Conservation (phyloP, 371 early-diverging fungal species). For the Mucor piriformis region DNA sequence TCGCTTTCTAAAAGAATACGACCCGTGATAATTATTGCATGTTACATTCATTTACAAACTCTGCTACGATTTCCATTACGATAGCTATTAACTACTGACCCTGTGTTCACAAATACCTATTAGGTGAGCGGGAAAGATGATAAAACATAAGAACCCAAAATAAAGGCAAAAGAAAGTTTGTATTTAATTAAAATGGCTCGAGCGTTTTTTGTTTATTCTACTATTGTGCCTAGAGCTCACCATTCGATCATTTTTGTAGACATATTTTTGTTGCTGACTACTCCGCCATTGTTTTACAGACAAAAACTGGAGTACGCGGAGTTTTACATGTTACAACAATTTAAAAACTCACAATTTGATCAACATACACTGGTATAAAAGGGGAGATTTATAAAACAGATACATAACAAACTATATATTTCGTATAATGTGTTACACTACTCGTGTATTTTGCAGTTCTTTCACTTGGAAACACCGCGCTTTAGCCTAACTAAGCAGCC, state of each 20-base stretch:
- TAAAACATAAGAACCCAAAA: not conserved
- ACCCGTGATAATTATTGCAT: slow-evolving; percentile 25
- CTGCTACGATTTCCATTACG: slow-evolving; percentile 25
- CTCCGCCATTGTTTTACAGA: slow-evolving; percentile 7
- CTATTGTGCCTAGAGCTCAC: slow-evolving; percentile 12
- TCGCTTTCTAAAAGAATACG: slow-evolving; percentile 18
- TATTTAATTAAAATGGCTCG: slow-evolving; percentile 15
- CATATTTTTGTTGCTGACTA: slow-evolving; percentile 1
- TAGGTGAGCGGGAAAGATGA: slow-evolving; percentile 2
- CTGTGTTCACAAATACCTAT: slow-evolving; percentile 12
- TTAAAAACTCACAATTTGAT: not conserved
- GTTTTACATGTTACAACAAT: not conserved
- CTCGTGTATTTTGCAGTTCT: slow-evolving; percentile 1
- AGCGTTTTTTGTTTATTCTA: slow-evolving; percentile 22
- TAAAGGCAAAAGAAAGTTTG: not conserved
- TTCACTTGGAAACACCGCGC: not conserved
- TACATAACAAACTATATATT: not conserved
- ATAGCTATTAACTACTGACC: slow-evolving; percentile 15
- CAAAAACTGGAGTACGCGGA: slow-evolving; percentile 15
- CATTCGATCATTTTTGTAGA: not conserved
- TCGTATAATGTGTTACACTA: slow-evolving; percentile 11
- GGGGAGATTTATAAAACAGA: not conserved
- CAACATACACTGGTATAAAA: not conserved
- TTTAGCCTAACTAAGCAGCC: slow-evolving; percentile 9
- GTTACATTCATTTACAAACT: slow-evolving; percentile 21